Conservation (phyloP, 2,329 filamentous ascomycete genomes). For the Neophaeococcomyces aloes region DNA sequence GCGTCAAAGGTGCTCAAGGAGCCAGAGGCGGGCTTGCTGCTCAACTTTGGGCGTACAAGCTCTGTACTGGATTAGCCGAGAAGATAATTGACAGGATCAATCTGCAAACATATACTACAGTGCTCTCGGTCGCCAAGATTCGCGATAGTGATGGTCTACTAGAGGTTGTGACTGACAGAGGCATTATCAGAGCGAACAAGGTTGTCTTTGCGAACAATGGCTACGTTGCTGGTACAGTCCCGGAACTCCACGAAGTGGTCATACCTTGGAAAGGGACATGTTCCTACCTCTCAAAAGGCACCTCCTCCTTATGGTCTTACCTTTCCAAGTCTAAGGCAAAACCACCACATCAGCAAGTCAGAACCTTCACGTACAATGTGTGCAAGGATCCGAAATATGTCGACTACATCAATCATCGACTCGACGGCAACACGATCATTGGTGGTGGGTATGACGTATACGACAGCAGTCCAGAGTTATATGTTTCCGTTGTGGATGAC, state of each 20-base stretch:
- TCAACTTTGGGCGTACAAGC: conserved; percentile 58
- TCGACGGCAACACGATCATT: conserved; percentile 45
- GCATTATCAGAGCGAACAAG: conserved; percentile 48
- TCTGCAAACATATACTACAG: neutral
- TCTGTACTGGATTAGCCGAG: conserved; percentile 48
- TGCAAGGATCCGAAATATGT: conserved; percentile 21
- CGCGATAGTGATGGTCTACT: neutral
- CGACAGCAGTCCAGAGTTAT: conserved; percentile 21
- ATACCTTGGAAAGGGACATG: conserved; percentile 58
- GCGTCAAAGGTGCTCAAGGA: conserved; percentile 29
- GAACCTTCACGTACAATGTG: conserved; percentile 13
- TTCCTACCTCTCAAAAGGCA: conserved; percentile 24
- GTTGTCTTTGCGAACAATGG: conserved; percentile 73
- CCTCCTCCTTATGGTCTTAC: no score
- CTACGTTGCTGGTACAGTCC: conserved; percentile 66
- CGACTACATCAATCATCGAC: conserved; percentile 50
- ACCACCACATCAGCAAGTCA: conserved; percentile 22
- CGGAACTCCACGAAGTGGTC: conserved; percentile 57
- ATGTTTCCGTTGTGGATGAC: conserved; percentile 41
- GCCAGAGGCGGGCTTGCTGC: conserved; percentile 27
- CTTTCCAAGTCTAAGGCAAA: conserved; percentile 11
- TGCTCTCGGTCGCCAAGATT: neutral
- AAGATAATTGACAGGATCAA: neutral
- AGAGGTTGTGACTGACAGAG: conserved; percentile 33
- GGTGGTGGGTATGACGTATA: conserved; percentile 47